A percentile compares a stretch with the other conserved stretches of the same genome.
phyloP scores from a whole-genome alignment of 495 filamentous ascomycete genomes.

The Aspergillus cavernicola region DNA sequence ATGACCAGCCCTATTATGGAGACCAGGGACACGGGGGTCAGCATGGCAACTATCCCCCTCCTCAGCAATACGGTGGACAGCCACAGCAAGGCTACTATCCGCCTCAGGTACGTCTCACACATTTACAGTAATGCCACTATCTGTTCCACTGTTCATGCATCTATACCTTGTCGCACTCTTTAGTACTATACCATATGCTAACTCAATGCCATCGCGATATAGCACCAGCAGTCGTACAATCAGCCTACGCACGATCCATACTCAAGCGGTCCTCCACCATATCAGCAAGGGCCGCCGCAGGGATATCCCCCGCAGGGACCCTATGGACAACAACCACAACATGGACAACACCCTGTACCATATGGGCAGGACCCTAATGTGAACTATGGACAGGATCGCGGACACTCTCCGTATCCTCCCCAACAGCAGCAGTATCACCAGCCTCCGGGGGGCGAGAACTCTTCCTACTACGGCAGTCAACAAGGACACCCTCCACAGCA shows the following conservation, averaged over 20 bases:
- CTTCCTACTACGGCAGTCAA: slow-evolving; percentile 22
- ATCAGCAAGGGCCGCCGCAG: slow-evolving; percentile 15
- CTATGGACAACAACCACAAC: slow-evolving; percentile 4
- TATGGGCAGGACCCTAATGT: slow-evolving; percentile 18
- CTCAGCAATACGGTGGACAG: slow-evolving; percentile 21
- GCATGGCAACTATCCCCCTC: slow-evolving; percentile 24
- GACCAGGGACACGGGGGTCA: slow-evolving; percentile 6
- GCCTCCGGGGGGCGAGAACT: slow-evolving; percentile 18
- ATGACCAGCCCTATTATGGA: slow-evolving; percentile 14
- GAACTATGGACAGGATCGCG: slow-evolving; percentile 22
- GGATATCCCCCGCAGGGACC: slow-evolving; percentile 12
- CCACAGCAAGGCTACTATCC: slow-evolving; percentile 30
- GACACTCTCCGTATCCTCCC: slow-evolving; percentile 32
- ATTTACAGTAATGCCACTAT: background rate
- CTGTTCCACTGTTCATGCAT: background rate
- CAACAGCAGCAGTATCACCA: slow-evolving; percentile 24
- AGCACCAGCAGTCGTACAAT: slow-evolving; percentile 20
- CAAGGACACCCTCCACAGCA: slow-evolving; percentile 16
- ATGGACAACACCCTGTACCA: slow-evolving; percentile 10
- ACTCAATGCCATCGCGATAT: slow-evolving; percentile 2
- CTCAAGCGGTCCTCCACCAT: slow-evolving; percentile 13
- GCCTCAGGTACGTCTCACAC: slow-evolving; percentile 19
- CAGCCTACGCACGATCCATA: slow-evolving; percentile 20
- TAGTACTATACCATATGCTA: background rate
- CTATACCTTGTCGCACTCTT: background rate